phyloP scores from a whole-genome alignment of 495 filamentous ascomycete species.

The Articulospora tetracladia region DNA sequence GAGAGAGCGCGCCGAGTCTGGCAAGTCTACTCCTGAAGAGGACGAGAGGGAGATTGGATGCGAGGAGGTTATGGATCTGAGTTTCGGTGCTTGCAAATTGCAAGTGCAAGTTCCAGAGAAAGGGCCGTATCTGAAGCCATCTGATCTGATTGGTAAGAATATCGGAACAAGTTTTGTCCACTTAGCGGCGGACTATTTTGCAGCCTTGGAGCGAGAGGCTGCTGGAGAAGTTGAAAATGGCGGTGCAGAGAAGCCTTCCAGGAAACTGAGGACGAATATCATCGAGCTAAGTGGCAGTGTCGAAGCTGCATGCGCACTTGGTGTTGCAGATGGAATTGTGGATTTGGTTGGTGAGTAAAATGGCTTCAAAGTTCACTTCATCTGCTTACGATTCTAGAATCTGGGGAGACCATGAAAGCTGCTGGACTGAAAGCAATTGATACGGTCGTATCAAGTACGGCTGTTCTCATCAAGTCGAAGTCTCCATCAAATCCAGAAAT shows the following conservation, averaged over 20 bases:
- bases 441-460: constrained; percentile 81
- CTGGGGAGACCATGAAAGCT: constrained; percentile 96
- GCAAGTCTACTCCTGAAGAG: constrained; percentile 37
- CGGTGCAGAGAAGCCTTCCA: constrained; percentile 23
- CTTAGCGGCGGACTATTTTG: constrained; percentile 77
- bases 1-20: constrained; percentile 48
- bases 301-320: constrained; percentile 92
- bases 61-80: constrained; percentile 81
- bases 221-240: constrained; percentile 27
- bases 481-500: constrained; percentile 73
- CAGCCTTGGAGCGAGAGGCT: constrained; percentile 58
- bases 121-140: constrained; percentile 61
- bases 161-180: constrained; percentile 93
- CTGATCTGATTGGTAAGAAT: constrained; percentile 86
- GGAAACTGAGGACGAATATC: constrained; percentile 71
- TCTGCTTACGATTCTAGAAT: constrained; percentile 59
- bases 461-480: constrained; percentile 89
- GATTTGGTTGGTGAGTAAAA: constrained; percentile 82
- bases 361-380: neutral
- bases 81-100: constrained; percentile 85
- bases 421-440: constrained; percentile 95
- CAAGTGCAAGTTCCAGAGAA: constrained; percentile 95
- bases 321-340: constrained; percentile 94
- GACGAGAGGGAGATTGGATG: constrained; percentile 48
- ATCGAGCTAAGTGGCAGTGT: constrained; percentile 94